Conservation (phyloP, 306 rosid genomes). For the Notholithocarpus densiflorus region DNA sequence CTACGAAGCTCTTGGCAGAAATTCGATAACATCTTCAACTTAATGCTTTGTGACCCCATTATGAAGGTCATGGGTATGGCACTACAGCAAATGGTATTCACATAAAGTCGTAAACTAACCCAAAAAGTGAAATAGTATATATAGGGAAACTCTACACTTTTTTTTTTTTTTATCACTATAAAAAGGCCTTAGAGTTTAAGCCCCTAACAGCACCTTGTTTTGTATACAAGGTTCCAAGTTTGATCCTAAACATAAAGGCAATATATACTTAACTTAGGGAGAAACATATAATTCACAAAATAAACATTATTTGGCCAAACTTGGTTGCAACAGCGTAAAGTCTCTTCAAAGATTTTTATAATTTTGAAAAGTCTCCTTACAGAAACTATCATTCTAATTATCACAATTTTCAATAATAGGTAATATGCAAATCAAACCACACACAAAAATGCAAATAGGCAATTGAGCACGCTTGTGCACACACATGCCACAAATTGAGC, state of each 20-base stretch:
- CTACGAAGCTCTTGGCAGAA: too few relatives aligned
- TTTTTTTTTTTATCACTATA: background rate
- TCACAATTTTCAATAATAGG: background rate
- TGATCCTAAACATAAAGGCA: background rate
- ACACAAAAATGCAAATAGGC: background rate
- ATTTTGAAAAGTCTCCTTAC: background rate
- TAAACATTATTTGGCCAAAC: background rate
- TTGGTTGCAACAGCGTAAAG: background rate
- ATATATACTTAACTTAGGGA: background rate
- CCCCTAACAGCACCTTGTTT: background rate
- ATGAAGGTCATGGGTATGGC: background rate
- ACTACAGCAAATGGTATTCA: background rate
- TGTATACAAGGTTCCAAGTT: background rate
- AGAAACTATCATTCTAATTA: background rate
- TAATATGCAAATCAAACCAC: background rate
- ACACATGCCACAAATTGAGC: background rate
- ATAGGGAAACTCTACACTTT: background rate
- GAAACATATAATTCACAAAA: background rate
- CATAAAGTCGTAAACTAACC: background rate
- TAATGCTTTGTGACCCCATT: too few relatives aligned
- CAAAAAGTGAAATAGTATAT: background rate
- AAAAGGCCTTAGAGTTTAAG: background rate
- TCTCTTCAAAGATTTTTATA: too few relatives aligned
- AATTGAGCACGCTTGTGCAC: background rate
- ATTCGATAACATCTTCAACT: too few relatives aligned